Percentiles rank a stretch among this genome's conserved stretches.
Conservation (phyloP, 1,284 basidiomycete species). For the Fomitopsis schrenkii region DNA sequence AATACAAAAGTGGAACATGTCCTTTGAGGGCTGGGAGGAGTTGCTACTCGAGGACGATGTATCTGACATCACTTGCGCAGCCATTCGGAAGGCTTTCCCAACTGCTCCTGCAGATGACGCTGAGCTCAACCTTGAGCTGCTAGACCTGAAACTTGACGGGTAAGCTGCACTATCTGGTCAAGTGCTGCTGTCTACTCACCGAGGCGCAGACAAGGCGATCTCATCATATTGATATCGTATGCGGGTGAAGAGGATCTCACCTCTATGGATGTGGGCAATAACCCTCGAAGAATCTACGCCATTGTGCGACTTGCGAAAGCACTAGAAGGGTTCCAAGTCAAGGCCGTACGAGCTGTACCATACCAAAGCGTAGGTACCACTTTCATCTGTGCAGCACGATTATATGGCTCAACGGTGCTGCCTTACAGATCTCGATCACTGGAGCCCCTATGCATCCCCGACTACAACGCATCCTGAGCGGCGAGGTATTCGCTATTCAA, state of each 20-base stretch:
- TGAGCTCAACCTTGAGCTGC: conserved; percentile 60
- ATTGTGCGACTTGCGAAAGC: conserved; percentile 45
- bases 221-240: conserved; percentile 67
- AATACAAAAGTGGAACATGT: conserved; percentile 65
- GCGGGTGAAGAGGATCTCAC: conserved; percentile 48
- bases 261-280: conserved; percentile 37
- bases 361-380: conserved; percentile 62
- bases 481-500: conserved; percentile 56
- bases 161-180: conserved; percentile 25
- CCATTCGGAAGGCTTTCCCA: conserved; percentile 40
- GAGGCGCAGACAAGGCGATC: conserved; percentile 39
- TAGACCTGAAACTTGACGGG: conserved; percentile 65
- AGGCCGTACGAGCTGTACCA: conserved; percentile 54
- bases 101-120: conserved; percentile 35
- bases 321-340: conserved; percentile 40
- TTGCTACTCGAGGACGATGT: conserved; percentile 52
- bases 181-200: conserved; percentile 2
- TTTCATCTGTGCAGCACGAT: neutral
- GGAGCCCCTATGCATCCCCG: conserved; percentile 68
- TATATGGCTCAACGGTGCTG: too few species aligned
- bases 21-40: conserved; percentile 65
- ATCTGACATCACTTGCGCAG: conserved; percentile 34
- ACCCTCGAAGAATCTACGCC: conserved; percentile 59
- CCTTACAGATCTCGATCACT: conserved; percentile 51
- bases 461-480: conserved; percentile 53